These are phyloP conservation scores for Diacronema lutheri DNA, from an alignment of 78 protist genomes.

Conservation along the genomic window DNA sequence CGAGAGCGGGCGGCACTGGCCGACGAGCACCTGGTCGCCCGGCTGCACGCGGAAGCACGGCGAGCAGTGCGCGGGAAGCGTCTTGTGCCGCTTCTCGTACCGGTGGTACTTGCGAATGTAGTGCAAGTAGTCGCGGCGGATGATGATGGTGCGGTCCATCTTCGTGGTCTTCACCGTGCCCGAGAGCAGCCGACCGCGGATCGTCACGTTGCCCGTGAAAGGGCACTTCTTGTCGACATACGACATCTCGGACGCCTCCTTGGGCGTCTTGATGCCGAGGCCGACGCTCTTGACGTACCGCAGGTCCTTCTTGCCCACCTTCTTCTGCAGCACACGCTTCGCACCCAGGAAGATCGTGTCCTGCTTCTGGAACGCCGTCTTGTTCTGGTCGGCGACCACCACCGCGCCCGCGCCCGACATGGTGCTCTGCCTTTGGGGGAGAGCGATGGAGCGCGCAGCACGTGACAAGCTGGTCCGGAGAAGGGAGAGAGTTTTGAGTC, in stretches of 20 bases:
- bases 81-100: conserved; percentile 98
- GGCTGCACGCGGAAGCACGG: conserved; percentile 91
- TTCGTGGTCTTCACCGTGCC: conserved; percentile 84
- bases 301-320: conserved; percentile 10
- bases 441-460: too few relatives aligned
- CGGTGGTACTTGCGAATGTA: conserved; percentile 98
- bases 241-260: conserved; percentile 73
- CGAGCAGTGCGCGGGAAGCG: conserved; percentile 95
- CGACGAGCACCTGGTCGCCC: conserved; percentile 91
- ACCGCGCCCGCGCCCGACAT: too few relatives aligned
- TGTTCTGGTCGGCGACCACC: conserved; percentile 55
- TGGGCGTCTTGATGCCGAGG: conserved; percentile 98
- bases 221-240: conserved; percentile 99
- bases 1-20: conserved; percentile 95
- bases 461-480: too few relatives aligned
- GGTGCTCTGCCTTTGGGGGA: too few relatives aligned
- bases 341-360: conserved; percentile 49
- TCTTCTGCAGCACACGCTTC: conserved; percentile 51
- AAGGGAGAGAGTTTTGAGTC: too few relatives aligned
- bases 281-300: conserved; percentile 91
- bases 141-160: conserved; percentile 82
- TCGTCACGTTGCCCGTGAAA: conserved; percentile 92
- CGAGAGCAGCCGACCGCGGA: conserved; percentile 96
- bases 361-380: conserved; percentile 97
- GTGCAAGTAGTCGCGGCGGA: conserved; percentile 99